Conservation (phyloP, 345 rosid genomes). For the Euphorbia lathyris region DNA sequence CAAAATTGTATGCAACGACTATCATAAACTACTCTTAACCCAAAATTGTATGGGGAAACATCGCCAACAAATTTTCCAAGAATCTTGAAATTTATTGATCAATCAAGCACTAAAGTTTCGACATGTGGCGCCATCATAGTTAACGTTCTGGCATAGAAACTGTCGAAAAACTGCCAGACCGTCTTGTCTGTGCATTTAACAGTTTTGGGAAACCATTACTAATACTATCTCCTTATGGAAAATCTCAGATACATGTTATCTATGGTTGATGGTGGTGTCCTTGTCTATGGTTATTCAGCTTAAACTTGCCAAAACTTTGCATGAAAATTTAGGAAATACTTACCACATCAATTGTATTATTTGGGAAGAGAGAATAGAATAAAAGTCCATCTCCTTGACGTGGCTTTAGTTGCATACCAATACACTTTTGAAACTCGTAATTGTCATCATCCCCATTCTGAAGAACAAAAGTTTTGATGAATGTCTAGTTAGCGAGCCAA, state of each 20-base stretch:
- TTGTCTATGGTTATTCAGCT: not conserved
- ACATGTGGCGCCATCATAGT: not conserved
- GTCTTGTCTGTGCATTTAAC: not conserved
- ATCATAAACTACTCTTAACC: no score
- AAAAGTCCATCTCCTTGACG: constrained; percentile 61
- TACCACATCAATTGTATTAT: constrained; percentile 56
- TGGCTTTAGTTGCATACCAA: constrained; percentile 61
- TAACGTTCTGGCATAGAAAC: no score
- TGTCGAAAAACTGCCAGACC: no score
- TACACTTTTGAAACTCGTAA: constrained; percentile 46
- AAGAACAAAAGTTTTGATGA: constrained; percentile 13
- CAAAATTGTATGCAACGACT: no score
- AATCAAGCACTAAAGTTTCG: not conserved
- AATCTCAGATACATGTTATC: not conserved
- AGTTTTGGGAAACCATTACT: not conserved
- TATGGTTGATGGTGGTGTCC: not conserved
- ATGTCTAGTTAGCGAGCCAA: constrained; percentile 4
- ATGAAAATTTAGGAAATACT: not conserved
- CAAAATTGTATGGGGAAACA: no score
- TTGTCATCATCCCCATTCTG: constrained; percentile 49
- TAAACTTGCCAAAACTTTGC: not conserved
- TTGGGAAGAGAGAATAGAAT: constrained; percentile 57
- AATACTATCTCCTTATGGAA: not conserved
- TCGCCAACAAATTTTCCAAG: no score
- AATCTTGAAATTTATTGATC: no score